These are phyloP conservation scores for Begonia peltatifolia DNA, from an alignment of 306 rosid genomes.

Conservation along the genomic window DNA sequence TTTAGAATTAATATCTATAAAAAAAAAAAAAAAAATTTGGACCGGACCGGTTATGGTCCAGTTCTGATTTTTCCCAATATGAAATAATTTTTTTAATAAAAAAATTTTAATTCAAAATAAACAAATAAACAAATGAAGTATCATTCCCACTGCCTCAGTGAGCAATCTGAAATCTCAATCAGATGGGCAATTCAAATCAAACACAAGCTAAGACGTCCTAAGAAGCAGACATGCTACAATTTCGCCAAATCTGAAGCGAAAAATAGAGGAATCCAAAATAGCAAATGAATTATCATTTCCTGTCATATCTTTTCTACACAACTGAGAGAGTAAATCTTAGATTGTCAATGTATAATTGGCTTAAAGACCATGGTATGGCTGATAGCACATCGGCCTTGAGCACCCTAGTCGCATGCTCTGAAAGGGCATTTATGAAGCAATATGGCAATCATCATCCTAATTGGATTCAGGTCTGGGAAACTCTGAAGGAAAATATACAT, in stretches of 20 bases:
- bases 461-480: conserved; percentile 53
- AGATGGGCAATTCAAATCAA: background rate
- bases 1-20: too few relatives aligned
- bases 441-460: conserved; percentile 49
- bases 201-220: conserved; percentile 6
- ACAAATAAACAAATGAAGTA: too few relatives aligned
- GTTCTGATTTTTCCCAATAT: too few relatives aligned
- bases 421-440: conserved; percentile 17
- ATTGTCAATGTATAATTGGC: conserved; percentile 60
- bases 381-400: conserved; percentile 35
- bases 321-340: conserved; percentile 42
- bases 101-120: too few relatives aligned
- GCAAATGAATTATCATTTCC: too few relatives aligned
- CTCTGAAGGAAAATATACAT: conserved; percentile 28
- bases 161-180: too few relatives aligned
- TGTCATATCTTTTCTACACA: conserved; percentile 40
- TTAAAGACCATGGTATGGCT: conserved; percentile 29
- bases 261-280: conserved; percentile 31
- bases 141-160: too few relatives aligned
- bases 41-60: too few relatives aligned
- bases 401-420: conserved; percentile 45
- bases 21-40: too few relatives aligned
- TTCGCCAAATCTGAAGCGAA: conserved; percentile 5
- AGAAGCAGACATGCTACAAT: conserved; percentile 11
- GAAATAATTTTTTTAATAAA: too few relatives aligned